Evolutionary conservation across 1,284 basidiomycete genomes (phyloP), one percentile per base, ranked within the genome.

Genomic region (Pseudozyma sp.): DNA sequence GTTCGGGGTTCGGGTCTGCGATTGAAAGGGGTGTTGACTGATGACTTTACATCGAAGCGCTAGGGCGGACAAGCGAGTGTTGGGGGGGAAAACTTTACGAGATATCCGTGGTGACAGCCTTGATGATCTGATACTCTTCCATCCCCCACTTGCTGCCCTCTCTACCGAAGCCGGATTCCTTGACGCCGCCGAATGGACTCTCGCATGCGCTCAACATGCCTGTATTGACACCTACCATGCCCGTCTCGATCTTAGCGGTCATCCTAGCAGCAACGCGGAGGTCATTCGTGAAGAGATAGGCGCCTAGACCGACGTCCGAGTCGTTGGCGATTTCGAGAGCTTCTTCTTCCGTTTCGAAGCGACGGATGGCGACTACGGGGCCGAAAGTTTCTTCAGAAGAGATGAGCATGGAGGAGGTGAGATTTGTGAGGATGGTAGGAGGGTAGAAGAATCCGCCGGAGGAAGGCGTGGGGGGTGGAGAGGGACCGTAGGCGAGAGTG

Each of bases 351-450:
- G 69, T 79, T 2, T 74, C 52, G 54, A 81, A 81, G 30, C 55
- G 70, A 31, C 67, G 66, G 43, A 81, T 72, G 7, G 71, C 68
- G 0, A 68, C 63, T 5, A 81, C 70, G 13, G 80, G 80, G 11
- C 80, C 80, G 44, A 81, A 81, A 19, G 80, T 79, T 34, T 81
- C 79, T 45, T 79, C 75, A 24, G 55, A 45, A 19, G 75, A 64
- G 44, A 81, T 74, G 35, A 68, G 63, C 75, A 78, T 79, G 37
- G 58, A 66, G 46, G 75, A 63, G 33, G 43, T 61, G 31, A 70
- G 55, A 1, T 69, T 70, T 1, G 68, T 66, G 11, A 81, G 68
- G 53, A 81, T 71, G 11, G 80, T 81, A 7, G 80, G 79, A 30
- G 72, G 69, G 37, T 79, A 67, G 54, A 77, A 81, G 67, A 34